Base-by-base conservation (phyloP, 352 stramenopile species). In the Phytophthora nicotianae region DNA sequence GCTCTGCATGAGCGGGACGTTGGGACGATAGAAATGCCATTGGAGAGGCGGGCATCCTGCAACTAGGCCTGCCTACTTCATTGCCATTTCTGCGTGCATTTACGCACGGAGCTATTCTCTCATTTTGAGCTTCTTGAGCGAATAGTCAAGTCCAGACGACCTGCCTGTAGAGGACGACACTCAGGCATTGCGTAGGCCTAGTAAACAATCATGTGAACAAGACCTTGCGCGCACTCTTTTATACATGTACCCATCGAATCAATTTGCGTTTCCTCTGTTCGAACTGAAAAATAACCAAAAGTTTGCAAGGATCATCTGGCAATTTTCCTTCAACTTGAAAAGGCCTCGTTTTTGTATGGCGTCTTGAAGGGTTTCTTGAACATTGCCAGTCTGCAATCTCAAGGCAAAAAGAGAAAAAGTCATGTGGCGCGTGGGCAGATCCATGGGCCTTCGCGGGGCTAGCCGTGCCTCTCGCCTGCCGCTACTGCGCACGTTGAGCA, bases 81-180 rank as follows among this genome's bases (percentile, higher is more conserved):
- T 65, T 65, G 55, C 62, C 55, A 66, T 70, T 70, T 19, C 55
- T 70, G 62, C 62, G 42, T 61, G 62, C 43, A 54, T 50, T n/a
- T n/a, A 26, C 17, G 62, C 49, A 58, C 23, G 62, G 62, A 70
- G 50, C 43, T 57, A 70, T 70, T 70, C 62, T 38, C 55, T 70
- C 50, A 50, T 14, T 41, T 46, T 58, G 49, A 65, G 49, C 49
- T 70, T 66, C 49, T 52, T 55, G 49, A 65, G 55, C 35, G 62
- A 70, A 70, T 62, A 27, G 62, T 55, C 62, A 70, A 70, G 43
- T 58, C 43, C 43, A 16, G 42, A 56, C 50, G 42, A 20, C 20
- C 41, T 23, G 14, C 43, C 38, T n/a, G 2, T 59, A 55, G 29
- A 41, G 33, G 21, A 5, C 27, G 21, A 48, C 10, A 59, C 9